phyloP scores from a whole-genome alignment of 2,329 filamentous ascomycete species.

The Chrysoporthe puriensis region DNA sequence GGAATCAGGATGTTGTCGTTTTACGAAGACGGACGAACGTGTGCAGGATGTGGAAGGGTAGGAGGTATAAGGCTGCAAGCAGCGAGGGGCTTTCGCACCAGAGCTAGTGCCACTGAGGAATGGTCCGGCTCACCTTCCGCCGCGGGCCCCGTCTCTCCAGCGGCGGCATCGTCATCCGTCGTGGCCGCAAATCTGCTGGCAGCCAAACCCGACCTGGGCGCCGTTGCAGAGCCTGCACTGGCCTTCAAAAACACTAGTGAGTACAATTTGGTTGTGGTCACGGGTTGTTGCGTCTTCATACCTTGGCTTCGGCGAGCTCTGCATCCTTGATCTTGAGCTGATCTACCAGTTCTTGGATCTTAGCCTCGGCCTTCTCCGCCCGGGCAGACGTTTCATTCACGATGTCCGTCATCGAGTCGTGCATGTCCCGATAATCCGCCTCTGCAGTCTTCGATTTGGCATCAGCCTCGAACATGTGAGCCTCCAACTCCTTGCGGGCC shows the following conservation, averaged over 20 bases:
- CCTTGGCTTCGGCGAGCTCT: conserved; percentile 65
- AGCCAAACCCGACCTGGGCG: conserved; percentile 55
- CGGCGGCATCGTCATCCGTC: conserved; percentile 35
- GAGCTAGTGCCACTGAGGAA: conserved; percentile 68
- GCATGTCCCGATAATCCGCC: conserved; percentile 66
- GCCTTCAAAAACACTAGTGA: conserved; percentile 41
- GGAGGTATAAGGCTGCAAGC: conserved; percentile 39
- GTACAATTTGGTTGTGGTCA: conserved; percentile 4
- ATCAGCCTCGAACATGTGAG: conserved; percentile 54
- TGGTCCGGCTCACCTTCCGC: conserved; percentile 64
- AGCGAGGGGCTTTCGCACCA: conserved; percentile 63
- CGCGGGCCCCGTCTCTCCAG: conserved; percentile 38
- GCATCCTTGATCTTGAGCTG: conserved; percentile 66
- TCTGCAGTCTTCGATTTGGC: conserved; percentile 58
- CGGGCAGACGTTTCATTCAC: conserved; percentile 62
- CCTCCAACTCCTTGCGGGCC: conserved; percentile 57
- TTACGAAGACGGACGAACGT: conserved; percentile 14
- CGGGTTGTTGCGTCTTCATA: conserved; percentile 36
- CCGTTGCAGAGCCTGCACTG: conserved; percentile 42
- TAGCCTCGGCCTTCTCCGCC: conserved; percentile 53
- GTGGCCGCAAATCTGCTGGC: conserved; percentile 56
- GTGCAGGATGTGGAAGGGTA: conserved; percentile 27
- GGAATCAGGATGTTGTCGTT: conserved; percentile 2
- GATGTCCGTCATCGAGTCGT: conserved; percentile 63
- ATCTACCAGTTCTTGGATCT: conserved; percentile 54